Evolutionary conservation across 2,329 filamentous ascomycete species (phyloP).

Genomic region (Cercospora janseana): DNA sequence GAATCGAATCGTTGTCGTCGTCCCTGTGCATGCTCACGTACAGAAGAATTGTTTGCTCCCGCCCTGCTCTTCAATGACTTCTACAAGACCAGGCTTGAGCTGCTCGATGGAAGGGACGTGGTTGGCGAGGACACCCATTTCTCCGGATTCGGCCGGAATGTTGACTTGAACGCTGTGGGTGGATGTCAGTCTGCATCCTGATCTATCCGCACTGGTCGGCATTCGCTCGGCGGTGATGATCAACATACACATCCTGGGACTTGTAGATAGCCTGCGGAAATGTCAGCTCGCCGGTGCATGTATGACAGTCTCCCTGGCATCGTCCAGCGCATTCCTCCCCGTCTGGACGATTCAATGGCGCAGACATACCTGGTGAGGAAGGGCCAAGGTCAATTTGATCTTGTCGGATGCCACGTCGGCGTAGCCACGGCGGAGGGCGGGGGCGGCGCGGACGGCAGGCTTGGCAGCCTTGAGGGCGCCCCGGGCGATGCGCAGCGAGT

Average conservation of each 20-base stretch:
- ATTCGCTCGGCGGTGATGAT: slow-evolving; percentile 15
- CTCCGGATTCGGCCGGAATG: slow-evolving; percentile 94
- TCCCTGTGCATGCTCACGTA: slow-evolving; percentile 55
- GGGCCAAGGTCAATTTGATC: slow-evolving; percentile 96
- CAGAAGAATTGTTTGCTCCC: slow-evolving; percentile 96
- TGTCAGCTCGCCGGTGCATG: not conserved
- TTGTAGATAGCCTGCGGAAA: slow-evolving; percentile 63
- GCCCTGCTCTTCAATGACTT: slow-evolving; percentile 91
- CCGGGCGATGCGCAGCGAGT: slow-evolving; percentile 88
- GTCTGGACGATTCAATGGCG: not conserved
- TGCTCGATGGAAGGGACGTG: slow-evolving; percentile 99
- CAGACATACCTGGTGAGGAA: slow-evolving; percentile 90
- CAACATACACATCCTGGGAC: slow-evolving; percentile 66
- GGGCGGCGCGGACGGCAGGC: slow-evolving; percentile 67
- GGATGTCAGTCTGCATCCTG: slow-evolving; percentile 27
- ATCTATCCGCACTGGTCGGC: slow-evolving; percentile 9
- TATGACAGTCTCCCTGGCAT: too few relatives aligned
- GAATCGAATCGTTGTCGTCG: not conserved
- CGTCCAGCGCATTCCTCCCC: too few relatives aligned
- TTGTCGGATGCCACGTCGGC: slow-evolving; percentile 58
- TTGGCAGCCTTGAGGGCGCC: slow-evolving; percentile 82
- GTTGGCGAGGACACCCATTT: slow-evolving; percentile 99
- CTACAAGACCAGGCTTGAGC: slow-evolving; percentile 92
- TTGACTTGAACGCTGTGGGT: slow-evolving; percentile 86
- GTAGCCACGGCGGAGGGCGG: slow-evolving; percentile 87